Evolutionary conservation across 2,329 filamentous ascomycete species (phyloP), one percentile per base, ranked within the genome.

Genomic region (Ophiosphaerella narmari): DNA sequence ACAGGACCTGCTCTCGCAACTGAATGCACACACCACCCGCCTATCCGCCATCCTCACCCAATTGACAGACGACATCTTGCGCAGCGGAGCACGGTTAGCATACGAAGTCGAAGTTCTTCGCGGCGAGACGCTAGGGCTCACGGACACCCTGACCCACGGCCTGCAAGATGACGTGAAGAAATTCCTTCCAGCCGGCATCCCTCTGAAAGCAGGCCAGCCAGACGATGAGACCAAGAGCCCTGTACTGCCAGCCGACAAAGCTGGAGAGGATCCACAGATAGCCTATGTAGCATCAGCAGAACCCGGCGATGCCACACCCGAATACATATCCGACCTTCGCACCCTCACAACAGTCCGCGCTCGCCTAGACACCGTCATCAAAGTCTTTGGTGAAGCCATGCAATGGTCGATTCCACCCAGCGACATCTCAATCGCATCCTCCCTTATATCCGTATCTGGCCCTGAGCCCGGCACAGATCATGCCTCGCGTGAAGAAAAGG

Each of bases 101-200:
- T 99, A 99, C 68, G 90, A 97, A 74, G 93, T 97, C 16, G 93
- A 97, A 74, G 83, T 97, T 14, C 75, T 97, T 41, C 85, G 91
- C n/a, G 92, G 92, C 55, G 92, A 97, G 74, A 89, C 91, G 2
- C 76, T 91, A 39, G 82, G 88, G n/a, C 77, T 97, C 32, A 86
- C 86, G 1, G 92, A 97, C 68, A 82, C 87, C 2, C 77, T 97
- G 62, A 84, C 86, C 5, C 89, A 92, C 58, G 84, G 81, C 0
- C 74, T 96, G 37, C 83, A 84, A 39, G 80, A 85, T 4, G 89
- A 96, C 60, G 84, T 96, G 29, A 76, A 78, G 54, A 85, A 85
- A 53, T 93, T 96, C 67, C 80, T 90, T 0, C 87, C 86, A 0
- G 74, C 72, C 2, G 77, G 75, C 26, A 52, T 73, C 2, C 47